A percentile compares a stretch with the other conserved stretches of the same genome.
These are phyloP conservation scores for Cryptosporidium ryanae DNA, from an alignment of 169 alveolate species.

Conservation along the genomic window DNA sequence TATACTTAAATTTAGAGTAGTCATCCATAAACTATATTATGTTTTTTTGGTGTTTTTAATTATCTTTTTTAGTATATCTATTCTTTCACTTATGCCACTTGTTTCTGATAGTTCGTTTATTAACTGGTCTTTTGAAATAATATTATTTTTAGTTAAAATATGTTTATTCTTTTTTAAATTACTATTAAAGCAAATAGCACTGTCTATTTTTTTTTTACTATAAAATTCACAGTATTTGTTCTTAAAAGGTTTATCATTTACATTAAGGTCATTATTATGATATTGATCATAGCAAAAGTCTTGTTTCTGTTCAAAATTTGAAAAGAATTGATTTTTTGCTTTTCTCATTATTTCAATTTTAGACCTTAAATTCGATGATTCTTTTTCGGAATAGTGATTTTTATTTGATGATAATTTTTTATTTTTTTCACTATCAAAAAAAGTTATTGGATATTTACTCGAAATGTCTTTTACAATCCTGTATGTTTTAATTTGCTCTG, in stretches of 20 bases:
- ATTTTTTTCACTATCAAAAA: neutral
- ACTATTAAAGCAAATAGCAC: no score
- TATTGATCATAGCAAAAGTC: no score
- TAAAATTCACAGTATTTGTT: neutral
- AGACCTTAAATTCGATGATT: conserved; percentile 24
- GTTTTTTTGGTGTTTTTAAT: conserved; percentile 56
- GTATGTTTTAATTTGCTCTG: conserved; percentile 6
- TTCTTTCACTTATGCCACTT: conserved; percentile 61
- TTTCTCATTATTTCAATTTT: conserved; percentile 30
- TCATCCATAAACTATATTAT: neutral
- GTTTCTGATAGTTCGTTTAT: conserved; percentile 60
- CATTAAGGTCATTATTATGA: neutral
- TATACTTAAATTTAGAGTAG: neutral
- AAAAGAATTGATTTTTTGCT: conserved; percentile 1
- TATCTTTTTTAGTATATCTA: conserved; percentile 51
- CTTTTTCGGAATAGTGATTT: neutral
- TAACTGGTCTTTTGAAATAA: conserved; percentile 38
- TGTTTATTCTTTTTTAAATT: neutral
- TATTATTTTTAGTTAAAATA: neutral
- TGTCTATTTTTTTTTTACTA: neutral
- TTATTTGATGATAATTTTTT: neutral
- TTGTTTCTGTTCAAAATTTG: neutral
- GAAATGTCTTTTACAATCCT: conserved; percentile 27
- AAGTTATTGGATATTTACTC: neutral
- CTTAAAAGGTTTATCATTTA: neutral